phyloP scores from a whole-genome alignment of 2,329 filamentous ascomycete species.

The Fusarium circinatum region DNA sequence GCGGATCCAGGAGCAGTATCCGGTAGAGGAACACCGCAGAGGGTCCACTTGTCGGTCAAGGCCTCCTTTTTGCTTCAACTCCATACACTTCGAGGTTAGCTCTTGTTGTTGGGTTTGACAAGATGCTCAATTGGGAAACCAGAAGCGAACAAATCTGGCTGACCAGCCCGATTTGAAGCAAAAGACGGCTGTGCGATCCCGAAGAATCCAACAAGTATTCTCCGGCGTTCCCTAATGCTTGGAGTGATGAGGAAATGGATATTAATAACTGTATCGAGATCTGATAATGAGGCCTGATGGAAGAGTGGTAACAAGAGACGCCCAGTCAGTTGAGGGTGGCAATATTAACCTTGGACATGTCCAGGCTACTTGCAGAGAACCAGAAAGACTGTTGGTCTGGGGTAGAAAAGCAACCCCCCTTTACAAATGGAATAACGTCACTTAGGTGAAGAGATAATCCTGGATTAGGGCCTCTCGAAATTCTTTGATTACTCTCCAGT shows the following conservation, averaged over 20 bases:
- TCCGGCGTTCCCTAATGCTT: not conserved
- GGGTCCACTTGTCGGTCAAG: conserved; percentile 13
- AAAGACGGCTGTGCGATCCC: conserved; percentile 15
- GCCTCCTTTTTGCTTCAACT: conserved; percentile 16
- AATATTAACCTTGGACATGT: not conserved
- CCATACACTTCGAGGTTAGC: conserved; percentile 16
- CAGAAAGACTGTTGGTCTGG: not conserved
- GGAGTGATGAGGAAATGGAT: not conserved
- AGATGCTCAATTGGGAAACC: conserved; percentile 50
- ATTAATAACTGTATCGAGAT: not conserved
- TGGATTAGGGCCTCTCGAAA: not conserved
- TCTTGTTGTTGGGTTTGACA: conserved; percentile 35
- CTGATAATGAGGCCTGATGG: not conserved
- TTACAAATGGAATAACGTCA: not conserved
- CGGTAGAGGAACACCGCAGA: conserved; percentile 34
- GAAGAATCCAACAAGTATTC: conserved; percentile 2
- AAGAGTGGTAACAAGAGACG: not conserved
- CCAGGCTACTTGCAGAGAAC: not conserved
- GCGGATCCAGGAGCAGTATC: conserved; percentile 33
- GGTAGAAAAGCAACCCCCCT: not conserved
- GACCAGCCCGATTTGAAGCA: conserved; percentile 31
- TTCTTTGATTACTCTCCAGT: not conserved
- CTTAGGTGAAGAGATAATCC: not conserved
- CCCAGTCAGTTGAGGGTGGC: not conserved
- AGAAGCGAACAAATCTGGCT: conserved; percentile 55